Conservation (phyloP, 768 basidiomycete genomes). For the Boletellus ananas region DNA sequence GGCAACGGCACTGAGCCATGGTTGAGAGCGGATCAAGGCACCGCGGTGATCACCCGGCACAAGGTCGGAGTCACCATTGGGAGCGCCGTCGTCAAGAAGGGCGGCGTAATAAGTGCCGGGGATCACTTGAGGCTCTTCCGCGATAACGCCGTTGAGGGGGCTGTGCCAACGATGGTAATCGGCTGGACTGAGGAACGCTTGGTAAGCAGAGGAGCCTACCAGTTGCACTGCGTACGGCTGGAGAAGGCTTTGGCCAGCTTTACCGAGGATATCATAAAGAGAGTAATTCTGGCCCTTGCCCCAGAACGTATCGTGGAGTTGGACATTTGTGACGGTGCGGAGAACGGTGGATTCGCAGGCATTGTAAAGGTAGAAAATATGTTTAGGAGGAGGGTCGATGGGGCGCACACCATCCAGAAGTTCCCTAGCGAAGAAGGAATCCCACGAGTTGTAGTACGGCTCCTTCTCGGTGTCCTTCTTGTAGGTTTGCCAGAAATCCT, state of each 20-base stretch:
- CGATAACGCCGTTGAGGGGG: slow-evolving; percentile 44
- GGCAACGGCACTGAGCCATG: slow-evolving; percentile 43
- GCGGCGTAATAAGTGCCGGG: slow-evolving; percentile 11
- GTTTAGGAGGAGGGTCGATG: slow-evolving; percentile 13
- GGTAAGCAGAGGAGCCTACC: slow-evolving; percentile 48
- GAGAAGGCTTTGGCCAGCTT: background rate
- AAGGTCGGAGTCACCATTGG: background rate
- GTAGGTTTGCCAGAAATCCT: too few relatives aligned
- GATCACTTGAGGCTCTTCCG: slow-evolving; percentile 26
- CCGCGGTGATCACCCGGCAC: slow-evolving; percentile 11
- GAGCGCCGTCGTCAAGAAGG: slow-evolving; percentile 8
- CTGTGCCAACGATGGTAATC: slow-evolving; percentile 62
- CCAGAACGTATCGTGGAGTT: slow-evolving; percentile 49
- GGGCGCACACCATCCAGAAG: slow-evolving; percentile 39
- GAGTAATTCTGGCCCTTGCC: slow-evolving; percentile 58
- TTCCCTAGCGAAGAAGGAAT: slow-evolving; percentile 50
- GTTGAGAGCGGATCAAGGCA: slow-evolving; percentile 30
- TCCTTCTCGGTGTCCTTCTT: background rate
- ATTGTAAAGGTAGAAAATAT: slow-evolving; percentile 31
- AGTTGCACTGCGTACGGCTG: slow-evolving; percentile 34
- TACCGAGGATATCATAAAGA: slow-evolving; percentile 48
- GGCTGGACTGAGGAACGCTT: slow-evolving; percentile 50
- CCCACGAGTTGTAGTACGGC: slow-evolving; percentile 34
- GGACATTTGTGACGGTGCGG: slow-evolving; percentile 31
- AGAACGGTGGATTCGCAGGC: slow-evolving; percentile 53